These are phyloP conservation scores for Acanthamoeba triangularis DNA, from an alignment of 208 protist genomes.

Conservation along the genomic window DNA sequence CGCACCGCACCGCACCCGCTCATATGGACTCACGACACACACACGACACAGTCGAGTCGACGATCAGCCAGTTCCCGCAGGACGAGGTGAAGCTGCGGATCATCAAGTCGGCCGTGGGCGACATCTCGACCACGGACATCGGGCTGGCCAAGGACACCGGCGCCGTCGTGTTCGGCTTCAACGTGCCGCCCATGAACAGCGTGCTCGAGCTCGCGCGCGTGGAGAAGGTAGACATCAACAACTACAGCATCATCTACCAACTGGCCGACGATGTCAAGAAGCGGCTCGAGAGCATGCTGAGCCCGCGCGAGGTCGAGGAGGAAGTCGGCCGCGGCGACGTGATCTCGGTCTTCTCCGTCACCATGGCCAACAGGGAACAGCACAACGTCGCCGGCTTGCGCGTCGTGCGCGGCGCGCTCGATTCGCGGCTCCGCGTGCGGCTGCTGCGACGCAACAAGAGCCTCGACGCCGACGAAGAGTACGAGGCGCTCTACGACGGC, in stretches of 20 bases:
- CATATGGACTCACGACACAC: background rate
- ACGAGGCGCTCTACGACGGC: conserved; percentile 19
- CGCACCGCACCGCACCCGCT: no score
- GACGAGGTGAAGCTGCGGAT: conserved; percentile 80
- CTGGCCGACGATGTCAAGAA: conserved; percentile 83
- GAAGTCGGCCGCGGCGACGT: conserved; percentile 81
- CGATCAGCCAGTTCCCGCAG: conserved; percentile 76
- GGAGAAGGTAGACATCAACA: conserved; percentile 65
- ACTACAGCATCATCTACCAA: conserved; percentile 87
- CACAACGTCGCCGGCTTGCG: conserved; percentile 83
- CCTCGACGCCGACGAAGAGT: background rate
- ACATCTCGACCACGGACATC: conserved; percentile 78
- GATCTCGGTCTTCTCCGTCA: conserved; percentile 79
- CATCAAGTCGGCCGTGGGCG: conserved; percentile 77
- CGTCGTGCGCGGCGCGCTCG: conserved; percentile 79
- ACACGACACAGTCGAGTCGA: conserved; percentile 52
- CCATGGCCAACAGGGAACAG: conserved; percentile 42
- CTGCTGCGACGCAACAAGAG: conserved; percentile 44
- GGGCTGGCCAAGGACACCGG: conserved; percentile 73
- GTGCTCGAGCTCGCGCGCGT: conserved; percentile 47
- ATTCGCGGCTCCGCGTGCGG: conserved; percentile 55
- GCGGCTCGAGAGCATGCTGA: conserved; percentile 75
- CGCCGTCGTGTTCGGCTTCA: conserved; percentile 84
- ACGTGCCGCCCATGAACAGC: conserved; percentile 43
- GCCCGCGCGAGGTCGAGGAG: conserved; percentile 65